Evolutionary conservation across 495 filamentous ascomycete genomes (phyloP), one percentile per base, ranked within the genome.

Genomic region (Hyphodiscus hymeniophilus): DNA sequence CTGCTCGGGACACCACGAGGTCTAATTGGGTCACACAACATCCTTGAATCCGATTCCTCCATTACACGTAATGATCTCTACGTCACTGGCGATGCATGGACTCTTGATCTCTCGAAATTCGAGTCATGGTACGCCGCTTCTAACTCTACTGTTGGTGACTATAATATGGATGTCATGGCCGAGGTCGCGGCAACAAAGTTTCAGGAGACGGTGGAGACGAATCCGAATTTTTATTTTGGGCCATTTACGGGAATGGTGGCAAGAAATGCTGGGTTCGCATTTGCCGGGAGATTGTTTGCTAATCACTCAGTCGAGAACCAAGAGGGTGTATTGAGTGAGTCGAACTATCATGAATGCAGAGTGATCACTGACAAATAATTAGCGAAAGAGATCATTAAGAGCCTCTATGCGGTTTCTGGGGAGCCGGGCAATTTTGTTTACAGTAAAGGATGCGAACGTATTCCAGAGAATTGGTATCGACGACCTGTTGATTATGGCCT

Each of bases 401-500:
- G 62, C 36, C 72, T 74, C 49, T 73, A 63, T 48, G 66, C 56
- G 0, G 61, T 76, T 28, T 60, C 56, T 33, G 58, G 58, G 21
- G 60, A 63, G 13, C 28, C 47, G 7, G 64, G 62, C 13, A 57
- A 61, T 20, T 51, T 73, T 17, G 63, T 56, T 1, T 73, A 71
- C 50, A 65, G 55, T 5, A 57, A 65, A 32, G 74, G 74, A 12
- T 66, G 70, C 57, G 74, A 77, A 41, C 57, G 63, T 15, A 76
- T 76, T 31, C 77, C 78, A 0, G 64, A 75, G 20, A 82, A 81
- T 51, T 81, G 75, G 76, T 80, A 80, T 62, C 74, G 70, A 32
- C 67, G 70, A 3, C 60, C 67, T 16, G 47, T 62, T 0, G 69
- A 70, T 42, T 64, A 68, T 39, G 63, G 60, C 6, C 50, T 63